Conservation (phyloP, 805 yeast genomes). For the Metschnikowia kofuensis region DNA sequence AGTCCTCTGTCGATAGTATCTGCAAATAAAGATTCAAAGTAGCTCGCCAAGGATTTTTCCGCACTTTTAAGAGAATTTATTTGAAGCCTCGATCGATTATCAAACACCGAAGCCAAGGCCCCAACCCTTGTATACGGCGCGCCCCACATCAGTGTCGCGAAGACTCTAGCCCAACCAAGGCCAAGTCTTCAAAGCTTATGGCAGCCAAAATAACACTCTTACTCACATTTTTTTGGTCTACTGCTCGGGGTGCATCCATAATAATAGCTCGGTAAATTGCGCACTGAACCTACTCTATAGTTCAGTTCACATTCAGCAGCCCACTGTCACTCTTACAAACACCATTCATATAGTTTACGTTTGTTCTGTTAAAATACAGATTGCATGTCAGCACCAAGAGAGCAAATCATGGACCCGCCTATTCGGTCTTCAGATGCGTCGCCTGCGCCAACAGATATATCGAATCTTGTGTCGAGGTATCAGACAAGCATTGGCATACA, state of each 20-base stretch:
- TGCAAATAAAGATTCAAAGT: too few relatives aligned
- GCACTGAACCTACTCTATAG: too few relatives aligned
- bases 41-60: too few relatives aligned
- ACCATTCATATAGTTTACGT: too few relatives aligned
- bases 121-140: neutral
- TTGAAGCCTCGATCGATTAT: too few relatives aligned
- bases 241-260: too few relatives aligned
- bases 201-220: neutral
- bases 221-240: neutral
- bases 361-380: neutral
- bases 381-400: neutral
- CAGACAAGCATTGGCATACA: constrained; percentile 28
- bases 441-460: constrained; percentile 2
- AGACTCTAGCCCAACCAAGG: neutral
- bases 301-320: too few relatives aligned
- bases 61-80: too few relatives aligned
- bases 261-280: too few relatives aligned
- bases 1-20: too few relatives aligned
- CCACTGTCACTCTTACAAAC: too few relatives aligned
- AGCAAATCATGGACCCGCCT: neutral
- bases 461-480: constrained; percentile 28
- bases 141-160: neutral
- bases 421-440: neutral
- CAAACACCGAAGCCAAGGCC: too few relatives aligned
- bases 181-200: neutral